Evolutionary conservation across 108 stramenopile species (phyloP).

Genomic region (Phaeodactylum tricornutum): DNA sequence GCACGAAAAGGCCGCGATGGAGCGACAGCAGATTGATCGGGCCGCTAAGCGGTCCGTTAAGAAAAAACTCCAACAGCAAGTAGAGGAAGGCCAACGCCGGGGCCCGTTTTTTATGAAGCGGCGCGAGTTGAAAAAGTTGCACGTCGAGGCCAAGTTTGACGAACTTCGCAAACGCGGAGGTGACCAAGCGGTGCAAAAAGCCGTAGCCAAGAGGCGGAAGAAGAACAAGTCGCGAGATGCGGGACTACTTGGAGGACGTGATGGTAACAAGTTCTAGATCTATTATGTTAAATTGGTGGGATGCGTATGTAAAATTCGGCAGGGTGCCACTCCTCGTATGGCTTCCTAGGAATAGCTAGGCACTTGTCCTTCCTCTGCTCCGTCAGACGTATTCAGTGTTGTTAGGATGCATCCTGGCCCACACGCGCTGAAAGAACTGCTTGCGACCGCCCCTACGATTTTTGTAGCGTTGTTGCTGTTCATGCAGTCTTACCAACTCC

Average conservation of each 20-base stretch:
- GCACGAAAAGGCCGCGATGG: conserved; percentile 53
- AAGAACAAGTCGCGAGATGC: conserved; percentile 72
- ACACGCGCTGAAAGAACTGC: conserved; percentile 36
- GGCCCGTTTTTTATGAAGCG: conserved; percentile 62
- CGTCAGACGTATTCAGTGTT: no score
- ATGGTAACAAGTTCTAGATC: no score
- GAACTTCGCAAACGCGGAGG: conserved; percentile 69
- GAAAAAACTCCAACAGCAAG: conserved; percentile 51
- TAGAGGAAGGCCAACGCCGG: conserved; percentile 43
- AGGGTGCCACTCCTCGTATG: no score
- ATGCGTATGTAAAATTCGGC: no score
- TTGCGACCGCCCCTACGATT: conserved; percentile 39
- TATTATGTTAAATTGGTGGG: no score
- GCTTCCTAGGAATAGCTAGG: no score
- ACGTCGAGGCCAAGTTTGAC: conserved; percentile 79
- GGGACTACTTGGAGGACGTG: no score
- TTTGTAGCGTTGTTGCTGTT: conserved; percentile 34
- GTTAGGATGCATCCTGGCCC: conserved; percentile 2
- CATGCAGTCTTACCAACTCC: conserved; percentile 22
- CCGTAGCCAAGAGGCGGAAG: conserved; percentile 63
- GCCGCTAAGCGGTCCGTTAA: conserved; percentile 63
- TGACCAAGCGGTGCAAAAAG: conserved; percentile 70
- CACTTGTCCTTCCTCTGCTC: no score
- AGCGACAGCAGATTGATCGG: conserved; percentile 42
- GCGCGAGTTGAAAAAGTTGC: conserved; percentile 51